Evolutionary conservation across 179 eudicot species (phyloP).

Genomic region (Drosera spatulata): DNA sequence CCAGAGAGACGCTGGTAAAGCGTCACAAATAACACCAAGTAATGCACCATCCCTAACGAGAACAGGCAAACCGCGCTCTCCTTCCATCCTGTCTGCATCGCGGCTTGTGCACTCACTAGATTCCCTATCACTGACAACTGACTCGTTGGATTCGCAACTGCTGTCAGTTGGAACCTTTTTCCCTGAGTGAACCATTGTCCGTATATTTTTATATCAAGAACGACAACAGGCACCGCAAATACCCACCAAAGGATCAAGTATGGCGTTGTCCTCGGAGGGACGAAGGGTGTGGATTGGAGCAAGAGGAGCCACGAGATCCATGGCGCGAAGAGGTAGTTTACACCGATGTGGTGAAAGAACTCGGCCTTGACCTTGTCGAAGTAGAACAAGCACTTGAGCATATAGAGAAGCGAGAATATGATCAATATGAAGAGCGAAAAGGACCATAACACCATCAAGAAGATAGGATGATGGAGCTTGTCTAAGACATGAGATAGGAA

Average conservation of each 20-base stretch:
- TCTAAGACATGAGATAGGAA: no score
- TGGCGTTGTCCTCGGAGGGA: not conserved
- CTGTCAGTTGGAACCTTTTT: slow-evolving; percentile 20
- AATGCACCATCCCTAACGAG: slow-evolving; percentile 51
- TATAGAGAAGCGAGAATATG: slow-evolving; percentile 17
- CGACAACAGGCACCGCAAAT: slow-evolving; percentile 21
- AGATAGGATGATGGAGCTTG: no score
- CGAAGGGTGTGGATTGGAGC: slow-evolving; percentile 36
- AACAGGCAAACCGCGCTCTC: slow-evolving; percentile 40
- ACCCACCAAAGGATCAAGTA: slow-evolving; percentile 16
- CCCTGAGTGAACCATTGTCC: slow-evolving; percentile 51
- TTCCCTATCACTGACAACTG: slow-evolving; percentile 40
- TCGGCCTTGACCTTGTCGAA: slow-evolving; percentile 26
- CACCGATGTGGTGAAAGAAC: slow-evolving; percentile 41
- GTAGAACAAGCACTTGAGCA: slow-evolving; percentile 17
- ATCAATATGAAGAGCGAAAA: slow-evolving; percentile 13
- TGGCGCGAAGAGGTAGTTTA: slow-evolving; percentile 51
- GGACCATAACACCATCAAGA: slow-evolving; percentile 22
- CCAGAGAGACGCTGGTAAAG: slow-evolving; percentile 41
- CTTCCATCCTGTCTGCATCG: slow-evolving; percentile 36
- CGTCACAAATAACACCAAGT: slow-evolving; percentile 56
- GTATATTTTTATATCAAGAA: slow-evolving; percentile 36
- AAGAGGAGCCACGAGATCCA: slow-evolving; percentile 41
- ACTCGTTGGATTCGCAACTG: slow-evolving; percentile 39
- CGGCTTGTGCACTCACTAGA: slow-evolving; percentile 36